Percentiles rank a stretch among this genome's conserved stretches.
Conservation (phyloP, 2,329 filamentous ascomycete species). For the Didymella segeticola region DNA sequence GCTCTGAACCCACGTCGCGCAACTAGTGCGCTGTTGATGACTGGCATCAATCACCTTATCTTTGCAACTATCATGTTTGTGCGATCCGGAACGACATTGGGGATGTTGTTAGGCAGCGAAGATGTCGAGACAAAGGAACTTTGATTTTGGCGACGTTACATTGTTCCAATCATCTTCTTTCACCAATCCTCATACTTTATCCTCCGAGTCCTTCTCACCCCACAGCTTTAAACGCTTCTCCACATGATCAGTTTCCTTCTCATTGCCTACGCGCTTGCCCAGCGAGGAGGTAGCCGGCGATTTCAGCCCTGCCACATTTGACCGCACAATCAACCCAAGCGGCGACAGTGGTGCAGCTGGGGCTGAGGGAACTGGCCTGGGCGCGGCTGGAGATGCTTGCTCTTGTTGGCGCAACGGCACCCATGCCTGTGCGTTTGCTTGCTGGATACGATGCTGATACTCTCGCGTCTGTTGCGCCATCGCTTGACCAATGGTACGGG, state of each 20-base stretch:
- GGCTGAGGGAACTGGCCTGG: not conserved
- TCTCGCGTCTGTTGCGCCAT: not conserved
- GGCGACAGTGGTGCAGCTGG: not conserved
- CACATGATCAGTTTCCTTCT: not conserved
- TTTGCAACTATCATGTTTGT: constrained; percentile 16
- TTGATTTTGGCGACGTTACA: not conserved
- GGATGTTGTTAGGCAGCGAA: constrained; percentile 1
- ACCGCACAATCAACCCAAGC: not conserved
- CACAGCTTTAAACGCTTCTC: not conserved
- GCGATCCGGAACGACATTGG: not conserved
- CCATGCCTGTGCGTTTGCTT: not conserved
- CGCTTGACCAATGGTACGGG: too few species aligned
- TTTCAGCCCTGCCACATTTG: not conserved
- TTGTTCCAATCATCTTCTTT: not conserved
- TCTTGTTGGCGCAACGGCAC: not conserved
- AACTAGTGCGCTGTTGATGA: constrained; percentile 24
- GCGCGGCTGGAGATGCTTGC: not conserved
- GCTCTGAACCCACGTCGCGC: constrained; percentile 18
- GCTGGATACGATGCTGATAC: not conserved
- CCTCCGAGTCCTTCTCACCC: not conserved
- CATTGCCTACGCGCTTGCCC: not conserved
- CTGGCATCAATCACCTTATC: constrained; percentile 22
- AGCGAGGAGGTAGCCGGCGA: not conserved
- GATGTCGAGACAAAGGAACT: not conserved
- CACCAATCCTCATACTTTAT: not conserved